A percentile compares a stretch with the other conserved stretches of the same genome.
Conservation (phyloP, 192 early-diverging fungal species). For the Coemansia umbellata region DNA sequence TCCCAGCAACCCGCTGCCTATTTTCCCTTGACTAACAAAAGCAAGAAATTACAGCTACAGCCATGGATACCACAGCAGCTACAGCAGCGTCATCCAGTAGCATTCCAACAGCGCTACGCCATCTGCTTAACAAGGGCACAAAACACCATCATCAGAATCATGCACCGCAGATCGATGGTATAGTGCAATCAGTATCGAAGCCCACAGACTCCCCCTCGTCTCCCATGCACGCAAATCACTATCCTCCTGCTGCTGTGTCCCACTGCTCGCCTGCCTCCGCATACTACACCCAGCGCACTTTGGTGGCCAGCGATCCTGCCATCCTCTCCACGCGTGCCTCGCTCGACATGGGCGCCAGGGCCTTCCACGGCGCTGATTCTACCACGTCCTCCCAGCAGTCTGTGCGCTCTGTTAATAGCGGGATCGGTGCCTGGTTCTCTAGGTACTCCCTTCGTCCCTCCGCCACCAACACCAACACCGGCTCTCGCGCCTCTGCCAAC, state of each 20-base stretch:
- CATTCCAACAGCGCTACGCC: slow-evolving; percentile 44
- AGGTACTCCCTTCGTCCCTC: slow-evolving; percentile 37
- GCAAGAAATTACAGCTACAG: background rate
- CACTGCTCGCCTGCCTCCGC: slow-evolving; percentile 23
- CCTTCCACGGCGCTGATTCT: background rate
- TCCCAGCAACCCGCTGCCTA: background rate
- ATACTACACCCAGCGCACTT: slow-evolving; percentile 36
- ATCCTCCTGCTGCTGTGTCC: background rate
- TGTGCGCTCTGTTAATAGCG: slow-evolving; percentile 8
- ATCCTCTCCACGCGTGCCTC: slow-evolving; percentile 29
- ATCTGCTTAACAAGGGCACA: slow-evolving; percentile 36
- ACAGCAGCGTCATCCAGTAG: slow-evolving; percentile 22
- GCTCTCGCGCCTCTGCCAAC: slow-evolving; percentile 35
- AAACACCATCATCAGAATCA: slow-evolving; percentile 15
- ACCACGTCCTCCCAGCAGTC: background rate
- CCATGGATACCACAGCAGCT: slow-evolving; percentile 33
- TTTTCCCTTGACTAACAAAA: background rate
- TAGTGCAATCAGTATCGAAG: slow-evolving; percentile 45
- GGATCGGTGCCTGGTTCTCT: slow-evolving; percentile 45
- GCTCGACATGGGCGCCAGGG: slow-evolving; percentile 18
- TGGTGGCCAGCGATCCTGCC: slow-evolving; percentile 34
- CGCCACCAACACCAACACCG: slow-evolving; percentile 9
- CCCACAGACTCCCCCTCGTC: slow-evolving; percentile 11
- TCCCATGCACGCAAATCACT: slow-evolving; percentile 22
- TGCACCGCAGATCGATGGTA: slow-evolving; percentile 52